Base-by-base conservation (phyloP, 202 grass and related monocot genomes). In the Carex arenaria region DNA sequence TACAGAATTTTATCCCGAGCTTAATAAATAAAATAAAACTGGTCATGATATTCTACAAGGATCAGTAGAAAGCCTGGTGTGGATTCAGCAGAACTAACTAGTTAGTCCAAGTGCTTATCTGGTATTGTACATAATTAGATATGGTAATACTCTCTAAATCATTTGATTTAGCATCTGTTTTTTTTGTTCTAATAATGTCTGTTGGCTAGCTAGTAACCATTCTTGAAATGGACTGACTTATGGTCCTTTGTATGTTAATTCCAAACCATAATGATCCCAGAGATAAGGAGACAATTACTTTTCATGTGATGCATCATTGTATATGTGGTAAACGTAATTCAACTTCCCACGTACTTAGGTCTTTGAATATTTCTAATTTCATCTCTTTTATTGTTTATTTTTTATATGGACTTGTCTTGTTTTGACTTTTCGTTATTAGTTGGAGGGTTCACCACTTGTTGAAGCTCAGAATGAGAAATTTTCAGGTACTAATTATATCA, bases 381-480 rank as follows among this genome's bases (percentile, higher is more conserved):
- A 61, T 79, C 30, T 31, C 3, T 23, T 19, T 43, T 31, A 34
- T 13, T 26, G 22, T 18, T 11, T 26, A 26, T 26, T 79, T 52
- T 73, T 47, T 45, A 17, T 72, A 5, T 67, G 8, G 0, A n/a
- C 2, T 78, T n/a, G 4, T 31, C 18, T 61, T 76, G n/a, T 62
- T 73, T 40, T 38, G 17, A 71, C 79, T 56, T 84, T 67, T 59
- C 51, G 31, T 85, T 89, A 9, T 67, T 80, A 98, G 95, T 82
- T 98, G 61, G 93, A 98, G 80, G 95, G 95, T 4, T 98, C 95
- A 10, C 95, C 88, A 4, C 86, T 95, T 34, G 95, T 98, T 52
- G 95, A 98, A 89, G 95, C 95, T 14, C 95, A 98, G 53, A 98
- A 95, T 67, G 95, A 98, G 32, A 98, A 98, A 72, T 98, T 98